Evolutionary conservation across 805 yeast species (phyloP).

Genomic region (Nakazawaea sp.): DNA sequence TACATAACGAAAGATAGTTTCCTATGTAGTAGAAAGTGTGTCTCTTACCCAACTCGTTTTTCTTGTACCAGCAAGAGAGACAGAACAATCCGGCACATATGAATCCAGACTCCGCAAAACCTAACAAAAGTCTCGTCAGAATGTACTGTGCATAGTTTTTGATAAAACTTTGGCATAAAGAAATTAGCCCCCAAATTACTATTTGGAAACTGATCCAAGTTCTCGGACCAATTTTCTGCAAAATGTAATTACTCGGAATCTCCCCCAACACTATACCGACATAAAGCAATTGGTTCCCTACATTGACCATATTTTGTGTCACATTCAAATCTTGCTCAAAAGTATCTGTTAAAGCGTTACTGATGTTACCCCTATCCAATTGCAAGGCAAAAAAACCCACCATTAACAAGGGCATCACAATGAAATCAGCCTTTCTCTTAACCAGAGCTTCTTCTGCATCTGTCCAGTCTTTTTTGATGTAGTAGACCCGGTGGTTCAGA

Average conservation of each 20-base stretch:
- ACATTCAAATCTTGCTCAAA: conserved; percentile 43
- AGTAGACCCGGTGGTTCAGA: not conserved
- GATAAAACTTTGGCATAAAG: conserved; percentile 43
- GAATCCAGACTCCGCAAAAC: conserved; percentile 62
- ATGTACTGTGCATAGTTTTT: conserved; percentile 33
- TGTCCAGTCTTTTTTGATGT: conserved; percentile 12
- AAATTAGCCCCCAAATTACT: conserved; percentile 48
- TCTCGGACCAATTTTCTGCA: conserved; percentile 61
- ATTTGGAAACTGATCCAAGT: conserved; percentile 56
- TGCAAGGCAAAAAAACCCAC: conserved; percentile 35
- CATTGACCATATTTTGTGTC: conserved; percentile 52
- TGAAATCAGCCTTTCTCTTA: conserved; percentile 14
- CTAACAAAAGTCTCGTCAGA: conserved; percentile 44
- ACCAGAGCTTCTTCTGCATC: conserved; percentile 15
- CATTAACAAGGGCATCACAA: conserved; percentile 12
- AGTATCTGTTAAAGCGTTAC: conserved; percentile 52
- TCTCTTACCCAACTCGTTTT: conserved; percentile 44
- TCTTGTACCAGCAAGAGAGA: conserved; percentile 60
- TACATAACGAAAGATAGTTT: conserved; percentile 38
- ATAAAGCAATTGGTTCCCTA: conserved; percentile 48
- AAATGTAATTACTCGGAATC: conserved; percentile 58
- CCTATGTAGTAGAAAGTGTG: conserved; percentile 40
- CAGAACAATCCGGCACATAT: conserved; percentile 59
- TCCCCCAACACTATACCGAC: conserved; percentile 50
- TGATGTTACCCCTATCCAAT: conserved; percentile 50